Base-by-base conservation (phyloP, 75 land plant genomes). In the Pinus taeda region DNA sequence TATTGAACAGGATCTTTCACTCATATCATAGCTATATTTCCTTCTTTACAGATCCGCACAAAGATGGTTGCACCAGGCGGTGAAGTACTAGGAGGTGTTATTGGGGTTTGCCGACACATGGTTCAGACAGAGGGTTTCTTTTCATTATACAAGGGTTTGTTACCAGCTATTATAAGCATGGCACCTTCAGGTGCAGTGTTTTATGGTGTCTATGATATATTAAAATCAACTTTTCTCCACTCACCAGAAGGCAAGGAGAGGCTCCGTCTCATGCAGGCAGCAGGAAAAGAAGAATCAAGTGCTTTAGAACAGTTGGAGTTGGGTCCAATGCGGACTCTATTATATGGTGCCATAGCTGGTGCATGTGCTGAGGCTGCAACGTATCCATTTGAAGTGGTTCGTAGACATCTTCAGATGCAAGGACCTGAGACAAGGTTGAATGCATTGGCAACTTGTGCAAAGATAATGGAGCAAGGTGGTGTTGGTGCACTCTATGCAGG, bases 371-470 rank as follows among this genome's bases (percentile, higher is more conserved):
- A 95, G 84, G 92, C 88, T 74, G 87, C 87, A 42, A 95, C 98
- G 3, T 95, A 93, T 75, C 98, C 98, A 15, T 93, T 95, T 82
- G 98, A 95, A 82, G 95, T 95, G 15, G 89, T 95, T 24, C 88
- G 98, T 57, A 83, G 98, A 75, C 92, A 87, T 74, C 88, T 92
- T 57, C 98, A 95, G 74, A 78, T 95, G 91, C 98, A 95, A 89
- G 83, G 65, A 22, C 83, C 74, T 33, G 83, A 83, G 59, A 87
- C 71, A 12, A 88, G 76, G 60, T 5, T 90, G 77, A 87, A 79
- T 80, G 80, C 92, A 71, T 73, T 90, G 60, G 86, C 89, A 42
- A 93, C 93, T 57, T 80, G 84, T 77, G 57, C 74, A 62, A 87
- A 82, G 60, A 77, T 95, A 14, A 87, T 95, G 36, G 86, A 95